phyloP scores from a whole-genome alignment of 1,139 yeast genomes.

The Yamadazyma triangularis region DNA sequence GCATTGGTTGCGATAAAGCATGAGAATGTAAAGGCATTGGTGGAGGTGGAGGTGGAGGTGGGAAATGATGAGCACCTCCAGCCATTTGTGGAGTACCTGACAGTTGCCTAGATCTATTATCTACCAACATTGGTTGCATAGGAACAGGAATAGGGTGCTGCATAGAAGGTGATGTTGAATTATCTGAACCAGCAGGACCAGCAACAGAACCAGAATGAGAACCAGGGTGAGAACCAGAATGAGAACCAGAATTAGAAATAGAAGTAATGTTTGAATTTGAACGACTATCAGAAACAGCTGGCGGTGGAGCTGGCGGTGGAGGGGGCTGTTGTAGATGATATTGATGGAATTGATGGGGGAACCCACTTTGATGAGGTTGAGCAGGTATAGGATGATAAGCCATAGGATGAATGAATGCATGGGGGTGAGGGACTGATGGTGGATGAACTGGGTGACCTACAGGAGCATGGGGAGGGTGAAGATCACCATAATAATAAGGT shows the following conservation, averaged over 20 bases:
- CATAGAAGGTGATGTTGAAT: constrained; percentile 2
- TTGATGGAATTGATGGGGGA: not conserved
- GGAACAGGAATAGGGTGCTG: too few relatives aligned
- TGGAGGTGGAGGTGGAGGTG: too few relatives aligned
- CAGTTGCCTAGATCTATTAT: too few relatives aligned
- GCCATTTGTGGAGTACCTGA: too few relatives aligned
- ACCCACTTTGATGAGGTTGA: constrained; percentile 3
- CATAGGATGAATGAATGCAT: constrained; percentile 1
- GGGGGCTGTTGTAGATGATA: not conserved
- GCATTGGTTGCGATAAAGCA: too few relatives aligned
- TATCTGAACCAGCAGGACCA: not conserved
- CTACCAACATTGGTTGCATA: too few relatives aligned
- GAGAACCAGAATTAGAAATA: constrained; percentile 1
- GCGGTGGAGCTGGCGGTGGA: not conserved
- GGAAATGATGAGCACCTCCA: too few relatives aligned
- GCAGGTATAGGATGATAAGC: not conserved
- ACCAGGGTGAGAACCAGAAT: constrained; percentile 1
- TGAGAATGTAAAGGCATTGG: too few relatives aligned
- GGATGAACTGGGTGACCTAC: constrained; percentile 1
- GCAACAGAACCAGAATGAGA: not conserved
- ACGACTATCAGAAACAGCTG: too few relatives aligned
- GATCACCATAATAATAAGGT: constrained; percentile 3
- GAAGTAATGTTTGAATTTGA: constrained; percentile 1
- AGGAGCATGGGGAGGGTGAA: not conserved
- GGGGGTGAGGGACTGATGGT: not conserved